Percentiles rank a stretch among this genome's conserved stretches.
phyloP scores from a whole-genome alignment of 1,284 basidiomycete species.

The Quambalaria eucalypti region DNA sequence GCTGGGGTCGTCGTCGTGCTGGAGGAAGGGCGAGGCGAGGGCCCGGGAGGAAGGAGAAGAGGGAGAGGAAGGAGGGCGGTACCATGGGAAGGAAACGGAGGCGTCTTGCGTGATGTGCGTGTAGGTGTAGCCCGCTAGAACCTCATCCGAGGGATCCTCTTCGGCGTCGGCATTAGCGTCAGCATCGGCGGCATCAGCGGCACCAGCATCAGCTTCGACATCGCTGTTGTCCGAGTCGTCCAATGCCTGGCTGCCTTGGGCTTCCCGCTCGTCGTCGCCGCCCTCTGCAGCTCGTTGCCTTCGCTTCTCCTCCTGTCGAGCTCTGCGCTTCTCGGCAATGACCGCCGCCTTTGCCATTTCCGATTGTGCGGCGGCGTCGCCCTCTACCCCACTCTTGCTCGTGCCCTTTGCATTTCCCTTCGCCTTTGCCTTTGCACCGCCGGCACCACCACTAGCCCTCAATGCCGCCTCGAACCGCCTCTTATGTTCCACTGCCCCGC shows the following conservation, averaged over 20 bases:
- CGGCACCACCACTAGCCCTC: conserved; percentile 2
- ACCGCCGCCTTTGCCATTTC: conserved; percentile 43
- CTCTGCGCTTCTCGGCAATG: conserved; percentile 45
- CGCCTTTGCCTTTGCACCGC: conserved; percentile 48
- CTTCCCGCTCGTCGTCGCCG: conserved; percentile 1
- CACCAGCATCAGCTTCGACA: conserved; percentile 3
- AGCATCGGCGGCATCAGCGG: conserved; percentile 23
- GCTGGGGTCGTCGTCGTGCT: too few relatives aligned
- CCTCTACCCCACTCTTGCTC: too few relatives aligned
- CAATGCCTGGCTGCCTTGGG: background rate
- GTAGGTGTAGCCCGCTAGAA: conserved; percentile 53
- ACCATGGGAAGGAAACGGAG: conserved; percentile 17
- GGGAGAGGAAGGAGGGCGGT: background rate
- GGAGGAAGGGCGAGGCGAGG: background rate
- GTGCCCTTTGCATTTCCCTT: conserved; percentile 47
- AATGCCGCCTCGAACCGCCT: conserved; percentile 52
- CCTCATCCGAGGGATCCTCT: conserved; percentile 52
- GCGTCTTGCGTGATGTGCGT: conserved; percentile 6
- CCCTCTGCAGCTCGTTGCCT: background rate
- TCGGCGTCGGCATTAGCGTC: background rate
- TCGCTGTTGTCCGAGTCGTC: conserved; percentile 48
- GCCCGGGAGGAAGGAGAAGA: background rate
- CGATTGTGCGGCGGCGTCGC: too few relatives aligned
- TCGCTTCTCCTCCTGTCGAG: conserved; percentile 8
- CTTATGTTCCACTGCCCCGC: conserved; percentile 17